Evolutionary conservation across 73 alveolate species (phyloP).

Genomic region (Urostyla sp.): DNA sequence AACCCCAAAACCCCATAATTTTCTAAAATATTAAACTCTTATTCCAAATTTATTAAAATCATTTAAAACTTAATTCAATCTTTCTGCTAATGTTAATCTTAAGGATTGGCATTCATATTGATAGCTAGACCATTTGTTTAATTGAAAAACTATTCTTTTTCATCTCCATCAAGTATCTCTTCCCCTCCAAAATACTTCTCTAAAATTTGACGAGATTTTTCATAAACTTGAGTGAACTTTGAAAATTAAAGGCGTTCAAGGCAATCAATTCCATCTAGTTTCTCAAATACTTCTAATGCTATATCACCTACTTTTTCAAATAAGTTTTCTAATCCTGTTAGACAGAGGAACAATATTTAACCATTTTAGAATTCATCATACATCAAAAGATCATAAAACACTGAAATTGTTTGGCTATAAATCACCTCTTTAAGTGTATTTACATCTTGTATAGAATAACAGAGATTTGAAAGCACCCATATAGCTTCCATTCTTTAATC

Average conservation of each 20-base stretch:
- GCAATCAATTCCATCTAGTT: not conserved
- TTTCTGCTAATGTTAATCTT: no score
- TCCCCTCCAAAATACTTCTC: conserved; percentile 23
- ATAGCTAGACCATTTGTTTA: no score
- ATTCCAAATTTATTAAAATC: no score
- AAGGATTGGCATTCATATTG: no score
- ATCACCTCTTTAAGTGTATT: not conserved
- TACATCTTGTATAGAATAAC: not conserved
- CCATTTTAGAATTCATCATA: conserved; percentile 3
- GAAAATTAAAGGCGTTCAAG: not conserved
- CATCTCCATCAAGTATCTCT: not conserved
- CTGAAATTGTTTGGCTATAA: not conserved
- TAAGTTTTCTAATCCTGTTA: not conserved
- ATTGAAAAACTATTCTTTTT: not conserved
- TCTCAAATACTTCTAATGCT: not conserved
- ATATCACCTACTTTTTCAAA: not conserved
- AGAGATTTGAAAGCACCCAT: conserved; percentile 30
- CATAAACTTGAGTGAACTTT: conserved; percentile 2
- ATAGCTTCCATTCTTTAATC: conserved; percentile 22
- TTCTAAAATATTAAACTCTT: no score
- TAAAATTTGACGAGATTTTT: not conserved
- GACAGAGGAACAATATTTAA: not conserved
- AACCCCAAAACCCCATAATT: no score
- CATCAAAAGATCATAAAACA: not conserved
- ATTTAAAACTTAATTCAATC: no score